These are phyloP conservation scores for Solanum pennellii DNA, from an alignment of 257 asterid species.

Conservation along the genomic window DNA sequence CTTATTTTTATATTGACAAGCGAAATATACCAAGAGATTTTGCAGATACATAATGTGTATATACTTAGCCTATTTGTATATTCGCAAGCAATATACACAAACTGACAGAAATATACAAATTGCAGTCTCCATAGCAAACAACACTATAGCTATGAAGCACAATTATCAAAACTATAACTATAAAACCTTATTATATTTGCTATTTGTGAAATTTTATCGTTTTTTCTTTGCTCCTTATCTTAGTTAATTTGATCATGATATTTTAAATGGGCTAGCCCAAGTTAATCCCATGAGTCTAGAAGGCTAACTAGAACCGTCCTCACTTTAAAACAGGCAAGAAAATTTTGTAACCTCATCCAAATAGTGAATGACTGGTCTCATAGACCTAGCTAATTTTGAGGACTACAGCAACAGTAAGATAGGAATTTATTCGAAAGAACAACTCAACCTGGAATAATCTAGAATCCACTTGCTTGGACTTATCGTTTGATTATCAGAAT, in stretches of 20 bases:
- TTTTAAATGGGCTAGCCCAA: not conserved
- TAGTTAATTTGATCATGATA: not conserved
- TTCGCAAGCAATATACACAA: too few species aligned
- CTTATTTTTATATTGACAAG: too few species aligned
- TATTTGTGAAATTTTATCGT: too few species aligned
- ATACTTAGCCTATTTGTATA: too few species aligned
- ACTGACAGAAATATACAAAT: too few species aligned
- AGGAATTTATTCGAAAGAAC: not conserved
- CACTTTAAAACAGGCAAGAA: not conserved
- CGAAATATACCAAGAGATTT: too few species aligned
- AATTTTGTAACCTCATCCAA: not conserved
- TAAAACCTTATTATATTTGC: too few species aligned
- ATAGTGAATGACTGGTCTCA: not conserved
- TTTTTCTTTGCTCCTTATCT: too few species aligned
- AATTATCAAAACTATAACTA: too few species aligned
- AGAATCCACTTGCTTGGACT: not conserved
- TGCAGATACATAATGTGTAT: too few species aligned
- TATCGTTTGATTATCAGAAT: not conserved
- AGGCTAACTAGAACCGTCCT: not conserved
- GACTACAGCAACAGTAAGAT: not conserved
- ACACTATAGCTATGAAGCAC: rapidly evolving
- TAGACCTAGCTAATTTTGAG: not conserved
- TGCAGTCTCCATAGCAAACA: too few species aligned
- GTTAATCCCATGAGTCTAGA: not conserved
- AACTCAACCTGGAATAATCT: not conserved